Evolutionary conservation across 208 protist genomes (phyloP).

Genomic region (Trypanosomatidae sp.): DNA sequence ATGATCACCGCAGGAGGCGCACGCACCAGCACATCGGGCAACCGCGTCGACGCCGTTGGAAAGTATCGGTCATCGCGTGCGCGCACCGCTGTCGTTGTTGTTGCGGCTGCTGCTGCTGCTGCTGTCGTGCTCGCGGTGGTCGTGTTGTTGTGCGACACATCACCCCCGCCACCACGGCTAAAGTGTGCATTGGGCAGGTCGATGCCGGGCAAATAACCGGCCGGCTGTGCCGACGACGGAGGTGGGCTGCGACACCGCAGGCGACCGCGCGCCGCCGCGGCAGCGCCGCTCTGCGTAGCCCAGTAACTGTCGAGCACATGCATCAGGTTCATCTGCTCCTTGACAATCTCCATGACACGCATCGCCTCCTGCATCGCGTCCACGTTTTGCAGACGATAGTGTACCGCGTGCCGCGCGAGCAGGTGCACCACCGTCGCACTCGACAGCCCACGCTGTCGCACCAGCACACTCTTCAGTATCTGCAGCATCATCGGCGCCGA

Average conservation of each 20-base stretch:
- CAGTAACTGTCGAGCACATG: constrained; percentile 48
- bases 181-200: constrained; percentile 36
- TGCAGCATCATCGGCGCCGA: constrained; percentile 64
- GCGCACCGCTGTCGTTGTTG: no score
- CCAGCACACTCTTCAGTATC: constrained; percentile 66
- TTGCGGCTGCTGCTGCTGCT: no score
- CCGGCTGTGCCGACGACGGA: constrained; percentile 36
- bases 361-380: constrained; percentile 46
- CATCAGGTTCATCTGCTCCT: constrained; percentile 35
- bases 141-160: no score
- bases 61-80: no score
- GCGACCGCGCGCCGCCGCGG: not conserved
- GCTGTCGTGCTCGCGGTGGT: no score
- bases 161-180: constrained; percentile 10
- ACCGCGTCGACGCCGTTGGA: constrained; percentile 40
- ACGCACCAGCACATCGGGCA: constrained; percentile 47
- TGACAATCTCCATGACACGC: constrained; percentile 30
- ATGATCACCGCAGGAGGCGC: constrained; percentile 58
- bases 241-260: constrained; percentile 16
- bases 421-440: constrained; percentile 33
- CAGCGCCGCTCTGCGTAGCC: constrained; percentile 1
- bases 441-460: constrained; percentile 51
- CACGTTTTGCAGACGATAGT: constrained; percentile 48
- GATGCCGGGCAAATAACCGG: constrained; percentile 48
- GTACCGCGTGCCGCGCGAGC: constrained; percentile 30